Conservation (phyloP, 306 rosid species). For the Quercus aquifolioides region DNA sequence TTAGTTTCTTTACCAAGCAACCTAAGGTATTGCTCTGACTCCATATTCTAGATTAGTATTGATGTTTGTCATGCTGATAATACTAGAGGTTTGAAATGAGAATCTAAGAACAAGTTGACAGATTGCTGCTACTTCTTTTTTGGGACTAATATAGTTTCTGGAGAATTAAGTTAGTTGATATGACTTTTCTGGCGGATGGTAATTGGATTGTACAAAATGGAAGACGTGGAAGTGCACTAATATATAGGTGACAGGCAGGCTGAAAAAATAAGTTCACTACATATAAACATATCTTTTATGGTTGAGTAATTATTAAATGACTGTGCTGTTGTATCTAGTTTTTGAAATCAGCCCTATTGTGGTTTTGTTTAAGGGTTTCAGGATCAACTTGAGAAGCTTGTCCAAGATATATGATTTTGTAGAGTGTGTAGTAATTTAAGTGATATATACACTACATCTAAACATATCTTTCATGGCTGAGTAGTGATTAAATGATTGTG, state of each 20-base stretch:
- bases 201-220: background rate
- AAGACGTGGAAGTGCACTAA: background rate
- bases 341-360: background rate
- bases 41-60: background rate
- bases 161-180: background rate
- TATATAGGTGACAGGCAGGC: background rate
- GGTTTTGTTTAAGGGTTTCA: background rate
- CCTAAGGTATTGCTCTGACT: slow-evolving; percentile 47
- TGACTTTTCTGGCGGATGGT: background rate
- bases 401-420: background rate
- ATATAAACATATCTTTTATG: background rate
- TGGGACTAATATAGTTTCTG: background rate
- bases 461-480: background rate
- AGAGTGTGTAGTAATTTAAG: background rate
- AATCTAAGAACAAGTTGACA: background rate
- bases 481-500: background rate
- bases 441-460: background rate
- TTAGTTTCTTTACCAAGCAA: slow-evolving; percentile 37
- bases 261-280: background rate
- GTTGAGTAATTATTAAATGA: background rate
- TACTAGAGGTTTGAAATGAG: background rate
- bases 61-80: background rate
- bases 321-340: background rate
- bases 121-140: background rate
- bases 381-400: slow-evolving; percentile 3